Percentiles rank a stretch among this genome's conserved stretches.
Evolutionary conservation across 176 grass and related monocot species (phyloP).

Genomic region (Aegilops speltoides): DNA sequence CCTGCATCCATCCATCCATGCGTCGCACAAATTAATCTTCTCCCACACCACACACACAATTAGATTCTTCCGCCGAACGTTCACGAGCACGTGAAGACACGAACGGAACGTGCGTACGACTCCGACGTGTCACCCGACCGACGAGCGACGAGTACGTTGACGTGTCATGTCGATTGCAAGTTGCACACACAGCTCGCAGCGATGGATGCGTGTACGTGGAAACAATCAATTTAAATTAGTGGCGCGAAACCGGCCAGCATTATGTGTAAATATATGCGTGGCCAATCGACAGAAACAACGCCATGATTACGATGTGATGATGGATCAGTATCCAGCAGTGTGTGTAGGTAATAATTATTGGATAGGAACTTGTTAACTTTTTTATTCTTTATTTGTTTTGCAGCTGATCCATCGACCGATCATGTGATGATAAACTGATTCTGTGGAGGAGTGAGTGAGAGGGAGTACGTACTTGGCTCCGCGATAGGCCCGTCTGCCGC

Average conservation of each 20-base stretch:
- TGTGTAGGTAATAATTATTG: slow-evolving; percentile 9
- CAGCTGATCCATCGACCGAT: background rate
- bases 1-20: slow-evolving; percentile 36
- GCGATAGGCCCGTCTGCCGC: slow-evolving; percentile 70
- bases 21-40: background rate
- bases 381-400: background rate
- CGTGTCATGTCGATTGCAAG: background rate
- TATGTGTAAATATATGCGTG: background rate
- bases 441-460: background rate
- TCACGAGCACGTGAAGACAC: slow-evolving; percentile 3
- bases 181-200: background rate
- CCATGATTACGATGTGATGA: slow-evolving; percentile 33
- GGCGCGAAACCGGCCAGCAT: slow-evolving; percentile 16
- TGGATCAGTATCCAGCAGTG: slow-evolving; percentile 8
- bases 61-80: background rate
- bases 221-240: slow-evolving; percentile 27
- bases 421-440: background rate
- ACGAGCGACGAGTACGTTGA: background rate
- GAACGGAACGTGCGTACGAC: slow-evolving; percentile 11
- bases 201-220: slow-evolving; percentile 23
- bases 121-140: slow-evolving; percentile 40
- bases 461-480: slow-evolving; percentile 55
- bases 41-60: background rate
- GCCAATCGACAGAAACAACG: slow-evolving; percentile 13
- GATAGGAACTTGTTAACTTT: slow-evolving; percentile 15